phyloP scores from a whole-genome alignment of 148 eudicot genomes.

The Camellia lanceoleosa region DNA sequence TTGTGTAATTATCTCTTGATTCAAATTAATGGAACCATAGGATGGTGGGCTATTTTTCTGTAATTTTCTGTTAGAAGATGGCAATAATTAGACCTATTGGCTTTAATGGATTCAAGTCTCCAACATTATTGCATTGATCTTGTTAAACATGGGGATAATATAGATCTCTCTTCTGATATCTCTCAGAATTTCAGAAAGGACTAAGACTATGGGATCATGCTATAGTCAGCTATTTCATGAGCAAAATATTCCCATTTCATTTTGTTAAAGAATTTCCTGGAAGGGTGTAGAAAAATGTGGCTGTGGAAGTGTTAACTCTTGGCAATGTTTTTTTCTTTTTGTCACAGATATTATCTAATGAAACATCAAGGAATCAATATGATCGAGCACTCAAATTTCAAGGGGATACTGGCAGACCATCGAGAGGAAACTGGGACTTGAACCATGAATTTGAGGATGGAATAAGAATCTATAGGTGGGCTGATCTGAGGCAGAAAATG shows the following conservation, averaged over 20 bases:
- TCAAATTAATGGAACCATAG: not conserved
- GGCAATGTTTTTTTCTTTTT: slow-evolving; percentile 7
- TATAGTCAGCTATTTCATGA: no score
- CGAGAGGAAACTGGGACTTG: slow-evolving; percentile 32
- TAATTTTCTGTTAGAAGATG: not conserved
- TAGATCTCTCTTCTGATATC: no score
- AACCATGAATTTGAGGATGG: slow-evolving; percentile 46
- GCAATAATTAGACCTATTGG: not conserved
- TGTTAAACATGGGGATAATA: no score
- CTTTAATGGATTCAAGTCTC: not conserved
- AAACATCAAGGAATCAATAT: slow-evolving; percentile 54
- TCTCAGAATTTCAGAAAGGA: no score
- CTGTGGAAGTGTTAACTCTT: no score
- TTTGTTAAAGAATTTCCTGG: no score
- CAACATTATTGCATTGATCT: not conserved
- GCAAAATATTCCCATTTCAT: no score
- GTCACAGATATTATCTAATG: slow-evolving; percentile 58
- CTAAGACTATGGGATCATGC: no score
- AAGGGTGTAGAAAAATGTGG: no score
- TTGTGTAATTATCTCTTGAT: no score
- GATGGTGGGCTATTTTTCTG: not conserved
- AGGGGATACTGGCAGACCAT: slow-evolving; percentile 26
- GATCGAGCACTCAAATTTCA: slow-evolving; percentile 48
- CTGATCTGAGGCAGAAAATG: slow-evolving; percentile 48
- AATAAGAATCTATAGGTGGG: slow-evolving; percentile 50